Conservation (phyloP, 805 yeast genomes). For the Kregervanrija pseudodelftensis region DNA sequence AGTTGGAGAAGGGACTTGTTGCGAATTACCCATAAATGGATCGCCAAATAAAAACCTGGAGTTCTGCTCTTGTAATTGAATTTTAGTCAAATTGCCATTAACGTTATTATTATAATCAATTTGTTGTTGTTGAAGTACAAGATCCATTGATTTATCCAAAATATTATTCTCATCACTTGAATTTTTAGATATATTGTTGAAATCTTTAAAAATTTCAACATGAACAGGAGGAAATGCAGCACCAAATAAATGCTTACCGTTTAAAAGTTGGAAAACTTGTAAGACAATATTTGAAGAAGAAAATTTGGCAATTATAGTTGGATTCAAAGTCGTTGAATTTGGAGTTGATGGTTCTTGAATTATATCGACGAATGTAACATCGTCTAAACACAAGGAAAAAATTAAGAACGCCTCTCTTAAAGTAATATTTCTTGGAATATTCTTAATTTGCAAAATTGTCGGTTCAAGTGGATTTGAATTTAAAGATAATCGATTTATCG, state of each 20-base stretch:
- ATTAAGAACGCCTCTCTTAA: slow-evolving; percentile 60
- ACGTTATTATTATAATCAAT: too few species aligned
- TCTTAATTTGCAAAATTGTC: slow-evolving; percentile 35
- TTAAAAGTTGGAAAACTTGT: slow-evolving; percentile 35
- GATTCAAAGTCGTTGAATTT: slow-evolving; percentile 12
- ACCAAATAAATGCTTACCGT: slow-evolving; percentile 41
- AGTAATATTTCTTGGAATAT: slow-evolving; percentile 58
- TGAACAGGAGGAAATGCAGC: slow-evolving; percentile 35
- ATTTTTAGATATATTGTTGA: too few species aligned
- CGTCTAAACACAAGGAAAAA: slow-evolving; percentile 65
- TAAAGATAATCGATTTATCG: slow-evolving; percentile 9
- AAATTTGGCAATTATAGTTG: slow-evolving; percentile 38
- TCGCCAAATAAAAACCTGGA: neutral
- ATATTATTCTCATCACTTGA: too few species aligned
- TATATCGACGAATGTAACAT: slow-evolving; percentile 33
- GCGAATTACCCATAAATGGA: slow-evolving; percentile 1
- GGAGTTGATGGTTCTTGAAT: slow-evolving; percentile 25
- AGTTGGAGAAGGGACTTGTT: slow-evolving; percentile 5
- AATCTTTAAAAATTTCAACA: slow-evolving; percentile 26
- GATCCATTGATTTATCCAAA: too few species aligned
- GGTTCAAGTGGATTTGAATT: neutral
- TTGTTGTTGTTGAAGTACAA: too few species aligned
- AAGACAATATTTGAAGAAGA: slow-evolving; percentile 36
- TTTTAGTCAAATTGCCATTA: too few species aligned
- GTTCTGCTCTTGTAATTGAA: too few species aligned